A percentile compares a stretch with the other conserved stretches of the same genome.
Conservation (phyloP, 768 basidiomycete species). For the Suillus paluster region DNA sequence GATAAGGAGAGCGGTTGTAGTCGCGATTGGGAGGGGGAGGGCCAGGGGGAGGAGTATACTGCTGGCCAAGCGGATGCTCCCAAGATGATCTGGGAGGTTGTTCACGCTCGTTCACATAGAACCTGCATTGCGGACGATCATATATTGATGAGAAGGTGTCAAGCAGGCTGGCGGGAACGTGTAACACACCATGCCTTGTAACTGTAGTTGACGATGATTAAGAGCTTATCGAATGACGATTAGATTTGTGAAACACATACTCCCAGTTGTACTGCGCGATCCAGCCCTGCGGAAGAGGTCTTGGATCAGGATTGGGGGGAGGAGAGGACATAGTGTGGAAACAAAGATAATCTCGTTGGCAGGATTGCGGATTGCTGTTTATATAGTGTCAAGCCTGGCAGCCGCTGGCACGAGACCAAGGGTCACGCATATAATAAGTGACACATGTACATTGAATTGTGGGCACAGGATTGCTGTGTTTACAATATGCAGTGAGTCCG, state of each 20-base stretch:
- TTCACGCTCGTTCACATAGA: conserved; percentile 71
- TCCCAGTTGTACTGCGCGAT: conserved; percentile 66
- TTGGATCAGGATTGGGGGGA: conserved; percentile 56
- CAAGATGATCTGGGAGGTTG: conserved; percentile 69
- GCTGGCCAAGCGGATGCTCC: conserved; percentile 68
- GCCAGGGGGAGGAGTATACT: conserved; percentile 41
- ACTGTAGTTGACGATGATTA: conserved; percentile 41
- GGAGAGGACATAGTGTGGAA: conserved; percentile 44
- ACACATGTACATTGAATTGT: conserved; percentile 28
- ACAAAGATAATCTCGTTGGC: conserved; percentile 10
- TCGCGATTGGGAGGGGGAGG: conserved; percentile 50
- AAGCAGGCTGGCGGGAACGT: not conserved
- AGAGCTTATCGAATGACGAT: conserved; percentile 26
- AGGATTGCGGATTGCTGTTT: conserved; percentile 26
- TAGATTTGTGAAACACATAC: conserved; percentile 46
- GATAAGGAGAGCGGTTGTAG: conserved; percentile 37
- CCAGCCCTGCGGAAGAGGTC: conserved; percentile 72
- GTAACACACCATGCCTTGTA: conserved; percentile 66
- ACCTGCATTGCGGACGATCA: conserved; percentile 48
- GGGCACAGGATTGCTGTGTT: conserved; percentile 37
- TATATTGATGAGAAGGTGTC: not conserved
- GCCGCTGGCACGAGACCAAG: conserved; percentile 15
- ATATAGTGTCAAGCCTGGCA: conserved; percentile 8
- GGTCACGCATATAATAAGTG: not conserved
- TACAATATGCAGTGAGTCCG: conserved; percentile 11